Base-by-base conservation (phyloP, 2,329 filamentous ascomycete genomes). In the Hypoxylon sp. region DNA sequence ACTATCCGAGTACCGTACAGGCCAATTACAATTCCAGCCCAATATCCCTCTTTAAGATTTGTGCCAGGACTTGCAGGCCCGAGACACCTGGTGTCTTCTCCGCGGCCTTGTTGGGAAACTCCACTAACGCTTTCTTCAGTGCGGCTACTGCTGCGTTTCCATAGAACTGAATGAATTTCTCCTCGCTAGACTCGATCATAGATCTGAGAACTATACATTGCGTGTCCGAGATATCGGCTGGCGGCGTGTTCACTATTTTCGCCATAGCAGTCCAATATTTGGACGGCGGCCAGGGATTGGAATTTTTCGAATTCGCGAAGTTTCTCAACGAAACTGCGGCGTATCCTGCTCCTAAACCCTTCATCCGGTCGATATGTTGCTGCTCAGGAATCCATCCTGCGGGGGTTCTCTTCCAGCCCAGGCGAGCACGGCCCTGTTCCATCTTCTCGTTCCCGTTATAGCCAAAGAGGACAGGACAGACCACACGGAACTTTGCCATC, bases 381-480 rank as follows among this genome's bases (percentile, higher is more conserved):
- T 93, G 89, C 73, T 92, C 90, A 1, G 84, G 81, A 65, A 91
- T 83, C 83, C 87, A 95, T 5, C 81, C 80, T 5, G 41, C 30
- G 5, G 48, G 30, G 3, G 85, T 86, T 70, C 84, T 88, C 79
- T 84, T 86, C 93, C 93, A 97, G 0, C 93, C 93, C 2, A 97
- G 80, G n/a, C 87, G 85, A 17, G 80, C 72, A 11, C 90, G 87
- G 0, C 93, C 93, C 10, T 84, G 83, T 49, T 89, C 86, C 0
- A 90, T 97, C 67, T 85, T 89, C 77, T 97, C 93, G 68, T 84
- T 89, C 23, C 93, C 94, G 46, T 88, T 86, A 70, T 94, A 88
- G 17, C 95, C 95, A 77, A 97, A 98, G 0, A 99, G 83, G 1
- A 94, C 90, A 0, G 96, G 95, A 74, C 93, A 97, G 2, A 88